Percentiles rank a stretch among this genome's conserved stretches.
phyloP scores from a whole-genome alignment of 441 rosid genomes.

The Erodium texanum region DNA sequence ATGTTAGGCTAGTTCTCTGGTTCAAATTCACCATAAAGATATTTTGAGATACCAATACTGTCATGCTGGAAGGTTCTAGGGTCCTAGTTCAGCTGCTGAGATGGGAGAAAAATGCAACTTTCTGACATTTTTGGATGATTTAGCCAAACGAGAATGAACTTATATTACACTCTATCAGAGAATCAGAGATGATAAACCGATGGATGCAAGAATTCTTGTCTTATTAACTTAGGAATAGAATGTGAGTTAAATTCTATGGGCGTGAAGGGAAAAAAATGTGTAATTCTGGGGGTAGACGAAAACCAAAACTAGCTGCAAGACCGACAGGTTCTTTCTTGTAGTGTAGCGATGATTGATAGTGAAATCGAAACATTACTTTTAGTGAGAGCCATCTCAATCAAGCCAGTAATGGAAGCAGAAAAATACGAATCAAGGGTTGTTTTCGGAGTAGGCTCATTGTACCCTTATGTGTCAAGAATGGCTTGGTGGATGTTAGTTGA shows the following conservation, averaged over 20 bases:
- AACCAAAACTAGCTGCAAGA: background rate
- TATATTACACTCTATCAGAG: no score
- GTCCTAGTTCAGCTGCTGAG: background rate
- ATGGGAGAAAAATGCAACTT: no score
- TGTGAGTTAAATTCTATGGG: background rate
- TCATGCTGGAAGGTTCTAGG: no score
- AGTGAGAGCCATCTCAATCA: constrained; percentile 4
- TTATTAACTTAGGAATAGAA: background rate
- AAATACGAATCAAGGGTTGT: background rate
- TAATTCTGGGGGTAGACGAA: background rate
- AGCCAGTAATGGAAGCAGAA: background rate
- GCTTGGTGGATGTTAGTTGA: background rate
- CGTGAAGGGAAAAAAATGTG: background rate
- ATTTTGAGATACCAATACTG: background rate
- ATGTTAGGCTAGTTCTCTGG: background rate
- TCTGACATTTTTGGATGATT: no score
- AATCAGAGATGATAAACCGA: background rate
- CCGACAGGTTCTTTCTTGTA: background rate
- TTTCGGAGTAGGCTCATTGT: background rate
- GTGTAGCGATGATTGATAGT: background rate
- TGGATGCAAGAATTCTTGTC: background rate
- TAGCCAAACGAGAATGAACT: no score
- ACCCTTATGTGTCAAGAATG: constrained; percentile 1
- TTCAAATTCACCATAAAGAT: background rate
- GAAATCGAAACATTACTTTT: background rate